Evolutionary conservation across 306 rosid species (phyloP).

Genomic region (Pterocarpus santalinus): DNA sequence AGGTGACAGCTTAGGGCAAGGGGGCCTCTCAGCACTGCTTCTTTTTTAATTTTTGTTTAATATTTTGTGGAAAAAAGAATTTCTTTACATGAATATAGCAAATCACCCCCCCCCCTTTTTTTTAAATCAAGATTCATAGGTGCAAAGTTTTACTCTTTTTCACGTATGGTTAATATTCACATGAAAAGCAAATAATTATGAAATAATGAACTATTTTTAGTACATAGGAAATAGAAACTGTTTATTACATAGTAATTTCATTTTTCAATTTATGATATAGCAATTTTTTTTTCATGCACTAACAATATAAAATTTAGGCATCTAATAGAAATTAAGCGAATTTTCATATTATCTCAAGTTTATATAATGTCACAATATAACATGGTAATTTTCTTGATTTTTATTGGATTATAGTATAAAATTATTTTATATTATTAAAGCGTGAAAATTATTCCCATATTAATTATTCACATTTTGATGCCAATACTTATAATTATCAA

Average conservation of each 20-base stretch:
- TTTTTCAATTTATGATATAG: constrained; percentile 13
- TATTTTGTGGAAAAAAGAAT: neutral
- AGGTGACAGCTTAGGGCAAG: constrained; percentile 5
- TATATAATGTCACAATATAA: too few species aligned
- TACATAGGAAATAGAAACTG: neutral
- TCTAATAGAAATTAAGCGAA: too few species aligned
- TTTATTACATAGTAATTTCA: neutral
- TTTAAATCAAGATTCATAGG: neutral
- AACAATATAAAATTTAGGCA: too few species aligned
- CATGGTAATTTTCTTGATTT: too few species aligned
- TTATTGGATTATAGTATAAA: too few species aligned
- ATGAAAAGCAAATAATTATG: constrained; percentile 16
- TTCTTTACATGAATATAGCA: constrained; percentile 29
- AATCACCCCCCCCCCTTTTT: neutral
- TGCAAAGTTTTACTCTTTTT: neutral
- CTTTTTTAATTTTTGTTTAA: too few species aligned
- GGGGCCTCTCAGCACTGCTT: neutral
- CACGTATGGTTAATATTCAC: constrained; percentile 1
- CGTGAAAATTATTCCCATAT: neutral
- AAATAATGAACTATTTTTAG: neutral
- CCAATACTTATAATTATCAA: neutral
- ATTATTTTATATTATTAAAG: too few species aligned
- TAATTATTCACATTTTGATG: constrained; percentile 1
- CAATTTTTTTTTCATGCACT: too few species aligned
- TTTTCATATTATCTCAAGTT: too few species aligned